phyloP scores from a whole-genome alignment of 2,329 filamentous ascomycete genomes.

The Aspergillus hiratsukae region DNA sequence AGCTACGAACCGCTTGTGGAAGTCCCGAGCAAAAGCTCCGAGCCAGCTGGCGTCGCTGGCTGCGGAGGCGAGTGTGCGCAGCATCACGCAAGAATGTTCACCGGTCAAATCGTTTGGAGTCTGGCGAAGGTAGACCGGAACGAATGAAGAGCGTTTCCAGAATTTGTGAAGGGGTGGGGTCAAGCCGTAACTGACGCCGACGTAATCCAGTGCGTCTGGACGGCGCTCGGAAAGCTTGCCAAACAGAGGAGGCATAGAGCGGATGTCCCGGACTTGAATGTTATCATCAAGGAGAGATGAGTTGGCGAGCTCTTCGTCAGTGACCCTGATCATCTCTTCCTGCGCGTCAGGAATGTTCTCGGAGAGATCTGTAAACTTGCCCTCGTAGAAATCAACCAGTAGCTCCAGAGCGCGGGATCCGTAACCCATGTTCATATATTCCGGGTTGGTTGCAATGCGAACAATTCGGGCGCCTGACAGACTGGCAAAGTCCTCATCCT shows the following conservation, averaged over 20 bases:
- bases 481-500: constrained; percentile 92
- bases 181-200: constrained; percentile 92
- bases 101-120: constrained; percentile 95
- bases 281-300: constrained; percentile 77
- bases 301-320: constrained; percentile 74
- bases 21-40: constrained; percentile 84
- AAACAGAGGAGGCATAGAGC: constrained; percentile 89
- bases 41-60: constrained; percentile 75
- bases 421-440: constrained; percentile 90
- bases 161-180: constrained; percentile 87
- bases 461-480: constrained; percentile 90
- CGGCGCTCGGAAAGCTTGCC: constrained; percentile 78
- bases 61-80: constrained; percentile 64
- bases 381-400: constrained; percentile 88
- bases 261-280: constrained; percentile 83
- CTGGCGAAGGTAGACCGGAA: constrained; percentile 88
- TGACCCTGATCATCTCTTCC: constrained; percentile 69
- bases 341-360: constrained; percentile 57
- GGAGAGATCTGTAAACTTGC: constrained; percentile 78
- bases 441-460: constrained; percentile 92
- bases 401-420: constrained; percentile 84
- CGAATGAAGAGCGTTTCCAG: constrained; percentile 86
- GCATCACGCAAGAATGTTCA: constrained; percentile 97
- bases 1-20: constrained; percentile 87
- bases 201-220: constrained; percentile 77